Evolutionary conservation across 2,329 filamentous ascomycete species (phyloP).

Genomic region (Exophiala viscosa): DNA sequence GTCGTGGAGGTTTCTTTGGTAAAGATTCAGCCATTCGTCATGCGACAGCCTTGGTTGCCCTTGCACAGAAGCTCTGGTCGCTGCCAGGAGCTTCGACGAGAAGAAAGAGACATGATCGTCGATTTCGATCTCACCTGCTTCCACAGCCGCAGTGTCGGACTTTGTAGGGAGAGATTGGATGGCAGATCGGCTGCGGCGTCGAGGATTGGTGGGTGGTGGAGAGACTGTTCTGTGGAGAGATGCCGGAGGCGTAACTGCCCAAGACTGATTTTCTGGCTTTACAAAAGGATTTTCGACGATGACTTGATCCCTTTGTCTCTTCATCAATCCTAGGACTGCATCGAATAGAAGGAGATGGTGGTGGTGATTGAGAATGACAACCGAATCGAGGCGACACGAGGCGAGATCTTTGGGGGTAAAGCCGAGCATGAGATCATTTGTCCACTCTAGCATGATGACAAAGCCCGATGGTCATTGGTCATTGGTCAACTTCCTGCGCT

Average conservation of each 20-base stretch:
- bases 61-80: slow-evolving; percentile 25
- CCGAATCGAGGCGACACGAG: background rate
- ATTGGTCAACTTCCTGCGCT: background rate
- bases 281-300: slow-evolving; percentile 11
- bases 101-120: slow-evolving; percentile 49
- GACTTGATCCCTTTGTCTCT: slow-evolving; percentile 3
- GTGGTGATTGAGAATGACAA: background rate
- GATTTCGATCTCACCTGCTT: slow-evolving; percentile 50
- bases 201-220: slow-evolving; percentile 15
- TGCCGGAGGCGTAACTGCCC: slow-evolving; percentile 7
- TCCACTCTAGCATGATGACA: background rate
- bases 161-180: background rate
- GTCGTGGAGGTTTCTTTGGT: slow-evolving; percentile 44
- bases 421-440: background rate
- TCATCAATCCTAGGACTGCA: slow-evolving; percentile 5
- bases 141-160: slow-evolving; percentile 43
- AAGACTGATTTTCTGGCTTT: slow-evolving; percentile 8
- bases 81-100: slow-evolving; percentile 38
- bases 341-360: background rate
- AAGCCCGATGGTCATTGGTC: background rate
- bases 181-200: slow-evolving; percentile 1
- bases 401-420: background rate
- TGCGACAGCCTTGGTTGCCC: slow-evolving; percentile 39
- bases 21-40: slow-evolving; percentile 43
- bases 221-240: slow-evolving; percentile 21